Evolutionary conservation across 371 early-diverging fungal genomes (phyloP).

Genomic region (Actinomortierella wolfii): DNA sequence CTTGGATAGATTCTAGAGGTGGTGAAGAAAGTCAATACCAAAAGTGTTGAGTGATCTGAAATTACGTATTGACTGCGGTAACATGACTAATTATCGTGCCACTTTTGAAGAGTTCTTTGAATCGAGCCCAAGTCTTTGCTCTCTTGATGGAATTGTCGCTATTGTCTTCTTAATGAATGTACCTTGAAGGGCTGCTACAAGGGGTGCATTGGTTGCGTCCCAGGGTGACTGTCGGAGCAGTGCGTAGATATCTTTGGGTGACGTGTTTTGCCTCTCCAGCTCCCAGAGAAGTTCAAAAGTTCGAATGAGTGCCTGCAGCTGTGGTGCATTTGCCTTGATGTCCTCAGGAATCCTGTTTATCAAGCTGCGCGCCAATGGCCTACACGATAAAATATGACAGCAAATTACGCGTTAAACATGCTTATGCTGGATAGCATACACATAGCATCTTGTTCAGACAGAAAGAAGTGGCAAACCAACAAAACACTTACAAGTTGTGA

Average conservation of each 20-base stretch:
- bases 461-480: too few relatives aligned
- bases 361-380: conserved; percentile 33
- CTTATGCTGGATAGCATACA: too few relatives aligned
- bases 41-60: not conserved
- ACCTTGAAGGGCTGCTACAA: conserved; percentile 40
- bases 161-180: not conserved
- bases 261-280: conserved; percentile 44
- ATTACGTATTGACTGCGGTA: too few relatives aligned
- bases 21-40: not conserved
- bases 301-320: conserved; percentile 23
- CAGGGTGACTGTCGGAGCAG: conserved; percentile 38
- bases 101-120: too few relatives aligned
- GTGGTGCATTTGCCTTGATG: conserved; percentile 18
- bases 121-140: too few relatives aligned
- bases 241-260: conserved; percentile 28
- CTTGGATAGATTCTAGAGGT: conserved; percentile 33
- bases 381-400: not conserved
- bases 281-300: conserved; percentile 25
- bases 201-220: conserved; percentile 27
- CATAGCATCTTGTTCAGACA: too few relatives aligned
- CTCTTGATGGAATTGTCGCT: not conserved
- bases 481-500: conserved; percentile 33
- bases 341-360: conserved; percentile 29
- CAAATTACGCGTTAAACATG: too few relatives aligned
- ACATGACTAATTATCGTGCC: too few relatives aligned